Base-by-base conservation (phyloP, 1,139 yeast genomes). In the Lizanozyma gosingica region DNA sequence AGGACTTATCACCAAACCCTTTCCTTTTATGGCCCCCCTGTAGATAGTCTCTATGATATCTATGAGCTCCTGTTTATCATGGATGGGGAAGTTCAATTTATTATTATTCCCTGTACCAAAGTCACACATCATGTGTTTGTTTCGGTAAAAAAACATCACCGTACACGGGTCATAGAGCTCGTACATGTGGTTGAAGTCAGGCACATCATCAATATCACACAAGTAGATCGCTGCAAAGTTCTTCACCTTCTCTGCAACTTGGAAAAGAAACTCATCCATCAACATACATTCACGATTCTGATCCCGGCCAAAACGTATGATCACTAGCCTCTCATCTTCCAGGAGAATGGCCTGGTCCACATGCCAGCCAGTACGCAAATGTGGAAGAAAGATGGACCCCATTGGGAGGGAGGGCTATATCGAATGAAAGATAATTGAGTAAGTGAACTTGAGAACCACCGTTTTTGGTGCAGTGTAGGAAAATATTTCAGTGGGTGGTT, bases 61-160 rank as follows among this genome's bases (percentile, higher is more conserved):
- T 33, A 92, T 85, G 67, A 92, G 60, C 50, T 88, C 97, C 58
- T 92, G 97, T 48, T 83, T 82, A 55, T 85, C 88, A 38, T 78
- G 80, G 33, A 92, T 66, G 4, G 67, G 65, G 61, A 92, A 92
- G 55, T 88, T 88, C 63, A 92, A 66, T 66, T 92, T 92, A 66
- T 94, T 92, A 62, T 94, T 92, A 57, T 92, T 87, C 35, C 99
- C 99, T 0, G 98, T 92, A 2, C 98, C 98, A 60, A 88, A 88
- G 65, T 92, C 98, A 62, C 96, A 86, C 87, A 90, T 79, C 95
- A 94, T 90, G 59, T 92, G 98, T 58, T 88, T 90, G 63, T 92
- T 92, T 41, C 95, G 68, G 62, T 76, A 87, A 59, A 92, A 92
- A 56, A 92, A 90, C 97, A 92, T 92, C 41, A 92, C 71, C 38